A percentile compares a stretch with the other conserved stretches of the same genome.
These are phyloP conservation scores for Cyclanthera cordifolia DNA, from an alignment of 306 rosid species.

Conservation along the genomic window DNA sequence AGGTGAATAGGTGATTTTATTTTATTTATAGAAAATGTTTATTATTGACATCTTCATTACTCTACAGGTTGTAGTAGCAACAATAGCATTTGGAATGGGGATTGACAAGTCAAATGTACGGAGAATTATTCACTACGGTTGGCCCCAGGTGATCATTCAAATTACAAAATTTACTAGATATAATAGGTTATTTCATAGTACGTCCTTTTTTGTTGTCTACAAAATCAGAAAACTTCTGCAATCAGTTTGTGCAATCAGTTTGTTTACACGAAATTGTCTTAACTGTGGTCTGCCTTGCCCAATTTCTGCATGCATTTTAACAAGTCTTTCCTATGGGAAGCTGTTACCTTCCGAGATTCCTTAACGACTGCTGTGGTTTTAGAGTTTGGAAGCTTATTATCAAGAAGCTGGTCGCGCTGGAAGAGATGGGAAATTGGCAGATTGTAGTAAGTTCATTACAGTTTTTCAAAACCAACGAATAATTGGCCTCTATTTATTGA, in stretches of 20 bases:
- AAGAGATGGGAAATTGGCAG: conserved; percentile 82
- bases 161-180: conserved; percentile 5
- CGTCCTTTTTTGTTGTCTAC: not conserved
- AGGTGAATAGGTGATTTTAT: not conserved
- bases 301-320: not conserved
- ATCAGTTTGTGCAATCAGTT: not conserved
- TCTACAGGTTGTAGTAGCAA: conserved; percentile 83
- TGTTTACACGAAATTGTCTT: not conserved
- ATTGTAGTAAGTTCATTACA: conserved; percentile 53
- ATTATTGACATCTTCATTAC: not conserved
- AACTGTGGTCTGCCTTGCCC: not conserved
- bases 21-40: not conserved
- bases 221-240: not conserved
- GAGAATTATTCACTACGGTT: conserved; percentile 89
- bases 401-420: conserved; percentile 99
- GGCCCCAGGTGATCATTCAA: conserved; percentile 74
- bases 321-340: not conserved
- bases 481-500: not conserved
- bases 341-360: not conserved
- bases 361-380: conserved; percentile 20
- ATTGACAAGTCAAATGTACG: conserved; percentile 87
- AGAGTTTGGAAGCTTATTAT: conserved; percentile 94
- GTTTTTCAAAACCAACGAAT: not conserved
- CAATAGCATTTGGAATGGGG: conserved; percentile 97
- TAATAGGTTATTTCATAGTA: conserved; percentile 7